phyloP scores from a whole-genome alignment of 2,329 filamentous ascomycete genomes.

The Aspergillus hortae region DNA sequence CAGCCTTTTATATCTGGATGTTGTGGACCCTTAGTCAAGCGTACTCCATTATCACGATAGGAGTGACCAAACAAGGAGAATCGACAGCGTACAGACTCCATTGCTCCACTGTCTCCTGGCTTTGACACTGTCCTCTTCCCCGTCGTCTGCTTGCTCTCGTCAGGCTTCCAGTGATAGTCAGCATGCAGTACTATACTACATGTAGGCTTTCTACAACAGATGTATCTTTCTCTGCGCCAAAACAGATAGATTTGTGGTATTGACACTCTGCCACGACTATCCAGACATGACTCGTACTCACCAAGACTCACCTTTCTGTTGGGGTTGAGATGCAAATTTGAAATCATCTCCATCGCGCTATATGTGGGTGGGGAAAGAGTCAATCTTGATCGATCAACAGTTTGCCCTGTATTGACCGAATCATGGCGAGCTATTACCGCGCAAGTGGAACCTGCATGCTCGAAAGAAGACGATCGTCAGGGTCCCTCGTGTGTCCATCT shows the following conservation, averaged over 20 bases:
- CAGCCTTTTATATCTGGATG: neutral
- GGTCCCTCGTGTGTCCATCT: neutral
- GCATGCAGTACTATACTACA: neutral
- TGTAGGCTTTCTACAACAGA: neutral
- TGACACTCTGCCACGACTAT: too few species aligned
- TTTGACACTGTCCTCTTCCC: too few species aligned
- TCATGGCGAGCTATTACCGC: neutral
- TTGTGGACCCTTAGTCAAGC: neutral
- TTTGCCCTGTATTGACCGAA: neutral
- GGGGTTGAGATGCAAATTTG: neutral
- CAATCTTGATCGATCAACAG: neutral
- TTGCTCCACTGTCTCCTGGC: neutral
- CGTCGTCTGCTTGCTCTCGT: too few species aligned
- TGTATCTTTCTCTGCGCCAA: neutral
- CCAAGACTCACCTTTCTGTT: neutral
- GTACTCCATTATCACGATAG: constrained; percentile 1
- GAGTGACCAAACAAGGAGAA: too few species aligned
- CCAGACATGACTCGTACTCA: too few species aligned
- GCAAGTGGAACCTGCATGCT: neutral
- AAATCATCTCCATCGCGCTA: neutral
- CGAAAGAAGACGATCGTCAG: neutral
- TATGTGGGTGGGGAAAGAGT: neutral
- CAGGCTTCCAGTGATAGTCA: too few species aligned
- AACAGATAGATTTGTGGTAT: too few species aligned
- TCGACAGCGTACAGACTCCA: neutral